These are phyloP conservation scores for Pelagomonas calceolata DNA, from an alignment of 108 stramenopile genomes.

Conservation along the genomic window DNA sequence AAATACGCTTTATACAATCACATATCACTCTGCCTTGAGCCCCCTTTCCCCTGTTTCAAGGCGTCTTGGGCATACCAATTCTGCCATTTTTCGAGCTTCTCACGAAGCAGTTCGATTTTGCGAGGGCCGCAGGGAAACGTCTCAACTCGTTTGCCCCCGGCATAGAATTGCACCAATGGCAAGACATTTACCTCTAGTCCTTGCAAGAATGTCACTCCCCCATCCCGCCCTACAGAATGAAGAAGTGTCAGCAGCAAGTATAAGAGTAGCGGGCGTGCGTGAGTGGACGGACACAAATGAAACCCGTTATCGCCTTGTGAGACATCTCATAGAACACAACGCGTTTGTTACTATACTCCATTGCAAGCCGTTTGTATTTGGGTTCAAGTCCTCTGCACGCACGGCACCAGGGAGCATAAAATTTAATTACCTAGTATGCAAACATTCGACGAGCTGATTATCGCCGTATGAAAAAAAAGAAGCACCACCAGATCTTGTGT, in stretches of 20 bases:
- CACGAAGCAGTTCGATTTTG: constrained; percentile 64
- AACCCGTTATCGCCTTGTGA: constrained; percentile 42
- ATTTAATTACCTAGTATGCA: constrained; percentile 67
- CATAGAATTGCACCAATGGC: constrained; percentile 65
- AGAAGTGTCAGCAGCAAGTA: no score
- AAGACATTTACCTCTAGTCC: constrained; percentile 57
- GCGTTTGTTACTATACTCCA: constrained; percentile 38
- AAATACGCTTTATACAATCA: no score
- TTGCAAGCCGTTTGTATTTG: constrained; percentile 54
- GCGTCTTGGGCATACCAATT: no score
- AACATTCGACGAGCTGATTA: no score
- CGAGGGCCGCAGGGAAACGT: constrained; percentile 76
- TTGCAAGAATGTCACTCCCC: constrained; percentile 39
- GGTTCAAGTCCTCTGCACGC: constrained; percentile 65
- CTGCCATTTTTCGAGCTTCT: constrained; percentile 40
- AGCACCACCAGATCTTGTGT: no score
- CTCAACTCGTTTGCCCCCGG: constrained; percentile 39
- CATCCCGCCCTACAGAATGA: no score
- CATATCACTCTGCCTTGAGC: no score
- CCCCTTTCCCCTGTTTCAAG: no score
- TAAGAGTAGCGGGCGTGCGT: no score
- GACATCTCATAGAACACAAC: constrained; percentile 54
- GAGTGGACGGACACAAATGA: no score
- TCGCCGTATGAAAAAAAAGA: no score
- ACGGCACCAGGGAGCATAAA: constrained; percentile 74